A percentile compares a stretch with the other conserved stretches of the same genome.
Evolutionary conservation across 192 early-diverging fungal species (phyloP).

Genomic region (Thamnidium elegans): DNA sequence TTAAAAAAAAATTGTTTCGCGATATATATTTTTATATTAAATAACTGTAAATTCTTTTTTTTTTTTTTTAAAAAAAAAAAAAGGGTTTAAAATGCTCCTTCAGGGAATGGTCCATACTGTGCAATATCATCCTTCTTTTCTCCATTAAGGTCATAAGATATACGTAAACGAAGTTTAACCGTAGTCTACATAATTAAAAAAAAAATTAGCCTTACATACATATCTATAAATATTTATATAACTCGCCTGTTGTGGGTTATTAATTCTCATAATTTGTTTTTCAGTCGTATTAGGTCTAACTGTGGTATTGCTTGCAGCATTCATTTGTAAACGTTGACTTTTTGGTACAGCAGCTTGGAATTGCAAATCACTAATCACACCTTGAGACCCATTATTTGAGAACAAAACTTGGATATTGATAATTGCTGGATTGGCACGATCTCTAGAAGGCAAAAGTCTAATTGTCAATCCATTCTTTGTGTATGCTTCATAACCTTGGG

Average conservation of each 20-base stretch:
- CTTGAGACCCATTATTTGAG: slow-evolving; percentile 56
- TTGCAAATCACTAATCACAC: slow-evolving; percentile 58
- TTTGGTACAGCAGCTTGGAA: slow-evolving; percentile 96
- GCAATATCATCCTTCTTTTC: slow-evolving; percentile 51
- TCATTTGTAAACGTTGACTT: slow-evolving; percentile 84
- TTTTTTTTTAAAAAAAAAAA: neutral
- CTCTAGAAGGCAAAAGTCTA: slow-evolving; percentile 70
- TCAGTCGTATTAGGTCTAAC: slow-evolving; percentile 60
- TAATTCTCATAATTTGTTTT: slow-evolving; percentile 79
- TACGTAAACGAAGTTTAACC: slow-evolving; percentile 53
- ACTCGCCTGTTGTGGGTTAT: slow-evolving; percentile 74
- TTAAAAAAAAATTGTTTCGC: too few species aligned
- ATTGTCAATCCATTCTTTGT: slow-evolving; percentile 76
- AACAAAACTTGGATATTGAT: slow-evolving; percentile 71
- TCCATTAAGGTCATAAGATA: slow-evolving; percentile 46
- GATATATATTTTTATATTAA: too few species aligned
- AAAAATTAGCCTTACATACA: neutral
- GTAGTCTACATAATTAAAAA: slow-evolving; percentile 40
- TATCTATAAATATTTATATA: neutral
- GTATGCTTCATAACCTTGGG: slow-evolving; percentile 58
- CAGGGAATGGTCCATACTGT: slow-evolving; percentile 58
- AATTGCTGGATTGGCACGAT: slow-evolving; percentile 52
- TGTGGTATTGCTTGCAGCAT: slow-evolving; percentile 66
- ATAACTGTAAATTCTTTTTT: too few species aligned
- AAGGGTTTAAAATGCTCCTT: slow-evolving; percentile 35